These are phyloP conservation scores for Bruguiera gymnorhiza DNA, from an alignment of 345 rosid species.

Conservation along the genomic window DNA sequence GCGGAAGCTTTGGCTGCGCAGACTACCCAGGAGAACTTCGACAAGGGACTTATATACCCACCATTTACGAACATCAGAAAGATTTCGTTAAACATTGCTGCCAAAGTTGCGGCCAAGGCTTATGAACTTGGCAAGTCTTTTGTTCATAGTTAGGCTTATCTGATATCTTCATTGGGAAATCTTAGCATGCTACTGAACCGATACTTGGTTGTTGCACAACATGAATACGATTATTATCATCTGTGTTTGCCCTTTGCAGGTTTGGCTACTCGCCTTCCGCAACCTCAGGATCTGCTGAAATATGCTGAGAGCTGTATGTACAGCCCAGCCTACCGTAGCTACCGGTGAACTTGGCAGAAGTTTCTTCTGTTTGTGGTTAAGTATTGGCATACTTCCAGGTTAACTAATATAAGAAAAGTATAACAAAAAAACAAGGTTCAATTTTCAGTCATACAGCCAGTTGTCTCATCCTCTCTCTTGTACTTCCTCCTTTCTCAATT, in stretches of 20 bases:
- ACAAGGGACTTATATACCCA: constrained; percentile 81
- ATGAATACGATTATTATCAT: neutral
- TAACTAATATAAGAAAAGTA: neutral
- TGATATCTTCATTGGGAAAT: neutral
- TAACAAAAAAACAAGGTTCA: neutral
- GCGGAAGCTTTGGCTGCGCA: constrained; percentile 89
- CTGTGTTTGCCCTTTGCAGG: constrained; percentile 3
- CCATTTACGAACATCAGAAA: constrained; percentile 82
- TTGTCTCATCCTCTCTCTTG: neutral
- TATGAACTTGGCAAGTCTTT: constrained; percentile 75
- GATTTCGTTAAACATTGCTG: constrained; percentile 92
- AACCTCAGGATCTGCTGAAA: neutral
- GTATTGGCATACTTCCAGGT: neutral
- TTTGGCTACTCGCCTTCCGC: neutral
- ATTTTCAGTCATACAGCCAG: neutral
- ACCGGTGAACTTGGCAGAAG: neutral
- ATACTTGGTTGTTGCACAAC: too few relatives aligned
- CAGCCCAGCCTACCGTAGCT: neutral
- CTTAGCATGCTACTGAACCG: neutral
- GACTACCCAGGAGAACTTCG: constrained; percentile 69
- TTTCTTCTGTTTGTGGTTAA: neutral
- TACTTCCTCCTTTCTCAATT: too few relatives aligned
- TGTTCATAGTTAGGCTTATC: neutral
- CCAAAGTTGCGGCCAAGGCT: constrained; percentile 80
- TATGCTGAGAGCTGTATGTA: neutral